These are phyloP conservation scores for Trebouxia sp. DNA, from an alignment of 139 green algal genomes.

Conservation along the genomic window DNA sequence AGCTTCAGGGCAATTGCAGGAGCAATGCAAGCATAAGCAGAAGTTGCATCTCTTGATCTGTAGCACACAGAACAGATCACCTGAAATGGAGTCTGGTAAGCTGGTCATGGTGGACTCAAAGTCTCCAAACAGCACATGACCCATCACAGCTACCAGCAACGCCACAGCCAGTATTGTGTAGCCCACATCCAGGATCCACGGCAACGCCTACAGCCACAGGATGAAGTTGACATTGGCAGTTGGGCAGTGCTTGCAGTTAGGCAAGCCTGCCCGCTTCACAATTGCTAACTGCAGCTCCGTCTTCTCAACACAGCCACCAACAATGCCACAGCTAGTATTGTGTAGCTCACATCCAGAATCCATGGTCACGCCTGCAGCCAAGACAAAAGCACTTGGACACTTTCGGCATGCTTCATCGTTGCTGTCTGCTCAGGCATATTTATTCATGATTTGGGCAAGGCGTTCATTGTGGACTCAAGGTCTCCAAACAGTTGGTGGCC, in stretches of 20 bases:
- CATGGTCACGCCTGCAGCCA: too few relatives aligned
- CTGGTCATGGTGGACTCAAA: conserved; percentile 16
- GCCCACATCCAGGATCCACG: not conserved
- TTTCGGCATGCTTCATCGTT: too few relatives aligned
- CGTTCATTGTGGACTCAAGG: too few relatives aligned
- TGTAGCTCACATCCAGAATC: too few relatives aligned
- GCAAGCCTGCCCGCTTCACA: not conserved
- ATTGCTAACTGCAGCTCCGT: not conserved
- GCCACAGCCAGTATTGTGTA: conserved; percentile 6
- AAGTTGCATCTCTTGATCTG: too few relatives aligned
- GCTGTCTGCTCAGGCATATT: too few relatives aligned
- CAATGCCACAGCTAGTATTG: not conserved
- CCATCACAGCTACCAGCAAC: not conserved
- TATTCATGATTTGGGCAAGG: too few relatives aligned
- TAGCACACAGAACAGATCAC: not conserved
- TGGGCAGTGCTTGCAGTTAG: too few relatives aligned
- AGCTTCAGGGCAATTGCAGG: too few relatives aligned
- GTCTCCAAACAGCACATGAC: conserved; percentile 13
- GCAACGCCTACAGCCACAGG: not conserved
- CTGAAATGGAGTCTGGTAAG: not conserved
- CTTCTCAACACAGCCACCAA: not conserved
- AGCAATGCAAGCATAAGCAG: not conserved
- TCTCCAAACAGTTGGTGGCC: too few relatives aligned
- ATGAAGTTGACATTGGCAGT: not conserved
- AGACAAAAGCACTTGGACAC: too few relatives aligned